A percentile compares a stretch with the other conserved stretches of the same genome.
Conservation (phyloP, 805 yeast genomes). For the Brettanomyces custersianus region DNA sequence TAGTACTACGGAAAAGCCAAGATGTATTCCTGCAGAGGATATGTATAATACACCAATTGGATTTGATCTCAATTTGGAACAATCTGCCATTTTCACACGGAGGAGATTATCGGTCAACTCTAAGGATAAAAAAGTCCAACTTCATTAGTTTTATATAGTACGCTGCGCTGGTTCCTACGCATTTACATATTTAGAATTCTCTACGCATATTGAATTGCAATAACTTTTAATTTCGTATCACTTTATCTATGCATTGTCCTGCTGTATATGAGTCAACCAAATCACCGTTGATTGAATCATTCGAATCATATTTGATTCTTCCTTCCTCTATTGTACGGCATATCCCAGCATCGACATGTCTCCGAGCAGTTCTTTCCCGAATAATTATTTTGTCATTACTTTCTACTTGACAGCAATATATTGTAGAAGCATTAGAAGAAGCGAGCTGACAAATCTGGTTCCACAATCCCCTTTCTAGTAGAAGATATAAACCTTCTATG, state of each 20-base stretch:
- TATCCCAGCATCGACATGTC: constrained; percentile 59
- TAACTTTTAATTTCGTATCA: constrained; percentile 10
- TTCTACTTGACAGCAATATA: constrained; percentile 35
- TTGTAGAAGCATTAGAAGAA: constrained; percentile 7
- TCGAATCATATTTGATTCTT: constrained; percentile 35
- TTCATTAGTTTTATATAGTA: no score
- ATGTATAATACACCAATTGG: constrained; percentile 3
- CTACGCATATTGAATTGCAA: no score
- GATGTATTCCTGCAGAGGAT: constrained; percentile 4
- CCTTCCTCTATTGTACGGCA: constrained; percentile 42
- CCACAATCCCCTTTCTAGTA: constrained; percentile 57
- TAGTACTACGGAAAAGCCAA: neutral
- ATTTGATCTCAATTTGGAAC: constrained; percentile 52
- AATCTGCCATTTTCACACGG: constrained; percentile 54
- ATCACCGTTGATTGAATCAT: constrained; percentile 60
- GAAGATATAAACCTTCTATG: constrained; percentile 70
- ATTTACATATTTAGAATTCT: no score
- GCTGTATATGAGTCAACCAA: constrained; percentile 12
- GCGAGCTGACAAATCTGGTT: constrained; percentile 30
- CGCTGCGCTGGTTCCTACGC: no score
- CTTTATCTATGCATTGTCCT: constrained; percentile 11
- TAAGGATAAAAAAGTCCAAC: no score
- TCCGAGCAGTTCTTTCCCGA: constrained; percentile 47
- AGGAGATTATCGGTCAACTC: constrained; percentile 34
- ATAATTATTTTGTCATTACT: constrained; percentile 36